phyloP scores from a whole-genome alignment of 129 eudicot species.

The Silybum marianum region DNA sequence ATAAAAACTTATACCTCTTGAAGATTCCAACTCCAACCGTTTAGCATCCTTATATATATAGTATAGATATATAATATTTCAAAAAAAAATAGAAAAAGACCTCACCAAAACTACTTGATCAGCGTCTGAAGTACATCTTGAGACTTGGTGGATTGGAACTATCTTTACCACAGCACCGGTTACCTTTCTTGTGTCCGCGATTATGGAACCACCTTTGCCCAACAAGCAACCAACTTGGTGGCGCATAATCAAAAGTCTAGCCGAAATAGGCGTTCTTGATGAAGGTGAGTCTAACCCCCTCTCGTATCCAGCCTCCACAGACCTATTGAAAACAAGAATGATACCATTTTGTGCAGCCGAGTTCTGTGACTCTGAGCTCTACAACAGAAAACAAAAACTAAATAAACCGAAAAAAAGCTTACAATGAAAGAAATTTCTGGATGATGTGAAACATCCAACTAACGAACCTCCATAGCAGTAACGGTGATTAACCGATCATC shows the following conservation, averaged over 20 bases:
- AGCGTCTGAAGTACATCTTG: slow-evolving; percentile 53
- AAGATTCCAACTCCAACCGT: too few species aligned
- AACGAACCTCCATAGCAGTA: slow-evolving; percentile 67
- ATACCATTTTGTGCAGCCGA: slow-evolving; percentile 82
- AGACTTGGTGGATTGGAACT: slow-evolving; percentile 48
- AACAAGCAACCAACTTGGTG: slow-evolving; percentile 74
- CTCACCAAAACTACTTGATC: slow-evolving; percentile 75
- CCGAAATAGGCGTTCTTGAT: slow-evolving; percentile 40
- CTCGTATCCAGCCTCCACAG: slow-evolving; percentile 45
- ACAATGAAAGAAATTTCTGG: not conserved
- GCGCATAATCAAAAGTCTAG: slow-evolving; percentile 51
- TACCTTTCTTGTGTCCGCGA: slow-evolving; percentile 70
- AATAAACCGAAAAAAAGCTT: not conserved
- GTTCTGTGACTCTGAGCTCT: slow-evolving; percentile 61
- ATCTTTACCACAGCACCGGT: slow-evolving; percentile 69
- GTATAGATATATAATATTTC: not conserved
- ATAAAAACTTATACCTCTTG: too few species aligned
- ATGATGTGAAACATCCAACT: slow-evolving; percentile 31
- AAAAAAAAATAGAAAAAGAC: not conserved
- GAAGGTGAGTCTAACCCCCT: slow-evolving; percentile 48
- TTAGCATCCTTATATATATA: too few species aligned
- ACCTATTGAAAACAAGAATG: slow-evolving; percentile 55
- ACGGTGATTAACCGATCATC: slow-evolving; percentile 63
- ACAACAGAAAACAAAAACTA: slow-evolving; percentile 25
- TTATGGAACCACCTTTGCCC: slow-evolving; percentile 80